Base-by-base conservation (phyloP, 805 yeast genomes). In the Tetrapisispora iriomotensis region DNA sequence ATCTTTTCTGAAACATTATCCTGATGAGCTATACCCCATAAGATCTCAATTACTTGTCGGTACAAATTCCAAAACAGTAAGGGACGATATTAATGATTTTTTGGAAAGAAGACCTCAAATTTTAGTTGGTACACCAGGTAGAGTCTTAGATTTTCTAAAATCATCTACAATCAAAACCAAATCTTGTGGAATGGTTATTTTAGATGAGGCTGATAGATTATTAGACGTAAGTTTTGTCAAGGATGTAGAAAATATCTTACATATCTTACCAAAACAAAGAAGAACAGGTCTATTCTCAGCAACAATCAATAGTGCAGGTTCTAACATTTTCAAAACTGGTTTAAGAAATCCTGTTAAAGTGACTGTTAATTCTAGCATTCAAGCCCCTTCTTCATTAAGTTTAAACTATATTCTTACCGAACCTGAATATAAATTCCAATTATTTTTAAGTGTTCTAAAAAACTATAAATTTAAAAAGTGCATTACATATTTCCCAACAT, bases 201-300 rank as follows among this genome's bases (percentile, higher is more conserved):
- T 92, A 29, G 98, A 92, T 59, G 97, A 92, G 62, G 97, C 97
- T 6, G 98, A 92, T 53, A 75, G 86, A 48, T 67, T 90, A 26
- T 66, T 90, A 25, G 97, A 88, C 55, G 58, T 77, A 21, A 82
- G 87, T 29, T 86, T 87, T 55, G 74, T 73, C 21, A 67, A 66
- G 30, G 87, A 86, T 32, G 75, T 84, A 31, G 75, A 78, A 31
- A 65, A 70, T 23, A 84, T 90, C 22, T 65, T 90, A 29, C 68
- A 74, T 25, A 57, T 71, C 33, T 64, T 92, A 22, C 98, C 98
- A 0, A 81, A 84, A 48, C 98, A 90, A 62, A 76, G 95, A 52
- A 71, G 98, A 53, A 86, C 94, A 0, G 98, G 97, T 1, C 65
- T 90, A 15, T 90, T 90, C 55, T 86, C 96, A 1, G 98, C 98